These are phyloP conservation scores for Acer campestre DNA, from an alignment of 345 rosid species.

Conservation along the genomic window DNA sequence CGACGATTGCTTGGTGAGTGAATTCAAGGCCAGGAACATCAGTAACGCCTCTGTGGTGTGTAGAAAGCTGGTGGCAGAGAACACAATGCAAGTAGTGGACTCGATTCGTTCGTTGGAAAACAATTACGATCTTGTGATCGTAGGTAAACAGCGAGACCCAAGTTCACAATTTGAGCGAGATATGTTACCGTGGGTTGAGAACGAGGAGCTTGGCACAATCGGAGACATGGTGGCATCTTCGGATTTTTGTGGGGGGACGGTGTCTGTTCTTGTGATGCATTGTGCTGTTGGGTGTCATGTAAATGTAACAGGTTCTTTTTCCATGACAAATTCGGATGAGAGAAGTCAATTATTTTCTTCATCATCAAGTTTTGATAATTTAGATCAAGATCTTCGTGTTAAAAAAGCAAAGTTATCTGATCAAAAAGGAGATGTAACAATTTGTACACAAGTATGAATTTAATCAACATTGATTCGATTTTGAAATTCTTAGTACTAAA, in stretches of 20 bases:
- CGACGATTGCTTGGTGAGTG: slow-evolving; percentile 17
- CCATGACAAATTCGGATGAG: neutral
- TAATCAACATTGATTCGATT: too few relatives aligned
- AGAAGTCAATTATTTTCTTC: neutral
- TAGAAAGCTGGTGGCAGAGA: neutral
- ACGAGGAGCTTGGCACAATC: slow-evolving; percentile 37
- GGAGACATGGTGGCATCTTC: slow-evolving; percentile 39
- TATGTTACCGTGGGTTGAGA: slow-evolving; percentile 32
- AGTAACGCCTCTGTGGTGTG: neutral
- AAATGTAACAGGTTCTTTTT: neutral
- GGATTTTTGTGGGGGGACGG: slow-evolving; percentile 22
- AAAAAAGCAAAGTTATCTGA: too few relatives aligned
- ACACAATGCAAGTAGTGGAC: slow-evolving; percentile 16
- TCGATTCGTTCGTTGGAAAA: slow-evolving; percentile 14
- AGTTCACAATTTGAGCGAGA: slow-evolving; percentile 14
- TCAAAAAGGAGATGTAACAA: neutral
- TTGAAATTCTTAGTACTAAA: too few relatives aligned
- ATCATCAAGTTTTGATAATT: neutral
- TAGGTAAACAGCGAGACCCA: slow-evolving; percentile 21
- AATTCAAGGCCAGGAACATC: slow-evolving; percentile 14
- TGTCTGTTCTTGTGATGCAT: slow-evolving; percentile 35
- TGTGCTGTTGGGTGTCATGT: slow-evolving; percentile 2
- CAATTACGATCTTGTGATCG: slow-evolving; percentile 30
- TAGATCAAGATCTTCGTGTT: neutral
- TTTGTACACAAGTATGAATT: neutral